Conservation (phyloP, 164 flowering plant genomes). For the Magnolia officinalis region DNA sequence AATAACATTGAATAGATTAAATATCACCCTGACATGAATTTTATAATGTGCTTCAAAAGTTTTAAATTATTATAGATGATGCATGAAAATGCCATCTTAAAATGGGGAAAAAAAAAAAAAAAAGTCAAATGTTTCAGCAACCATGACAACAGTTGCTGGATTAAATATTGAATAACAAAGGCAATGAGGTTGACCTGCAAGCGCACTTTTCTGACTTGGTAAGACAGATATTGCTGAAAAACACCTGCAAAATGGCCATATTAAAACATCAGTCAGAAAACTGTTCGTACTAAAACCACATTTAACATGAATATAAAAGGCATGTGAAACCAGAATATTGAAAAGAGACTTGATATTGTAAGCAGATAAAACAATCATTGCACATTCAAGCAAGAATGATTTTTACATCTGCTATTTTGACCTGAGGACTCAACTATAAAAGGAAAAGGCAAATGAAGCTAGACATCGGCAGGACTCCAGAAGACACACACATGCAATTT, state of each 20-base stretch:
- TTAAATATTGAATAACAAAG: neutral
- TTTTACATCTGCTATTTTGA: neutral
- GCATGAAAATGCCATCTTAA: too few species aligned
- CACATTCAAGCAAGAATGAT: neutral
- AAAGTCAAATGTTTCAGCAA: too few species aligned
- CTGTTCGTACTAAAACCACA: neutral
- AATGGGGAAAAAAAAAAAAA: too few species aligned
- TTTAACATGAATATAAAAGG: neutral
- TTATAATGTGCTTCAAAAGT: too few species aligned
- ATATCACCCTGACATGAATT: too few species aligned
- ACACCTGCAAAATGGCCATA: conserved; percentile 22
- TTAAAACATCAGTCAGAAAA: neutral
- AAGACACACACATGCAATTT: neutral
- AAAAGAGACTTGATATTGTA: neutral
- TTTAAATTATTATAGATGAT: too few species aligned
- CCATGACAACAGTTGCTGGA: neutral
- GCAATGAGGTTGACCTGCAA: conserved; percentile 57
- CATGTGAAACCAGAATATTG: neutral
- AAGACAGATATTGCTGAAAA: conserved; percentile 84
- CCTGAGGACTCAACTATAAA: neutral
- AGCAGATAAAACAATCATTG: neutral
- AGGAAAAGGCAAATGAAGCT: neutral
- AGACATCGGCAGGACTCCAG: neutral
- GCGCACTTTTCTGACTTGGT: conserved; percentile 87
- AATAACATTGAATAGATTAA: too few species aligned